Conservation (phyloP, 2,329 filamentous ascomycete genomes). For the Claviceps sp. region DNA sequence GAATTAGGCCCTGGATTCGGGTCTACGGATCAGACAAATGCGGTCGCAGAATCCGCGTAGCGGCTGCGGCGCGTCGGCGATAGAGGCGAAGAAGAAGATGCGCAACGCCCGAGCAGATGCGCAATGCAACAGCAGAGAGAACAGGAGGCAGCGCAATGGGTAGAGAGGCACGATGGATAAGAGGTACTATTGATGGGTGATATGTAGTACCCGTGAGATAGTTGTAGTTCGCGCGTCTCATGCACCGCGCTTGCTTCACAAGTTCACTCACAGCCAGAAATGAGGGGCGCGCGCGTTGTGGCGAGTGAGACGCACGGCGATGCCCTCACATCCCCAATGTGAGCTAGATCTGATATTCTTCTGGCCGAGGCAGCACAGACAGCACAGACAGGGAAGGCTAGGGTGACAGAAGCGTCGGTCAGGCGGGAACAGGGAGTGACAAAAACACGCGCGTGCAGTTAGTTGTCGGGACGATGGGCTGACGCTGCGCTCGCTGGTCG, state of each 20-base stretch:
- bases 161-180: background rate
- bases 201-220: background rate
- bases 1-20: background rate
- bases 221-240: conserved; percentile 1
- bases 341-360: background rate
- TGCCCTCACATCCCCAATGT: conserved; percentile 2
- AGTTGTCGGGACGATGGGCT: background rate
- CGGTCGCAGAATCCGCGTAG: background rate
- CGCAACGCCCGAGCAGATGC: background rate
- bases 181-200: background rate
- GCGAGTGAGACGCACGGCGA: conserved; percentile 1
- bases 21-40: background rate
- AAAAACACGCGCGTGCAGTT: background rate
- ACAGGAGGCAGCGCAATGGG: background rate
- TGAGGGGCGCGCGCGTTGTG: conserved; percentile 2
- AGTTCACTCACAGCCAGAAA: background rate
- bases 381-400: too few relatives aligned
- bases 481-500: background rate
- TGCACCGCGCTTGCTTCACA: background rate
- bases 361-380: background rate
- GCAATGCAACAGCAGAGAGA: background rate
- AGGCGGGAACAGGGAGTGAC: background rate
- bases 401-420: background rate
- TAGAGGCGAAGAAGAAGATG: background rate
- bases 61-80: background rate